These are phyloP conservation scores for Globisporangium takayamanum DNA, from an alignment of 352 stramenopile genomes.

Conservation along the genomic window DNA sequence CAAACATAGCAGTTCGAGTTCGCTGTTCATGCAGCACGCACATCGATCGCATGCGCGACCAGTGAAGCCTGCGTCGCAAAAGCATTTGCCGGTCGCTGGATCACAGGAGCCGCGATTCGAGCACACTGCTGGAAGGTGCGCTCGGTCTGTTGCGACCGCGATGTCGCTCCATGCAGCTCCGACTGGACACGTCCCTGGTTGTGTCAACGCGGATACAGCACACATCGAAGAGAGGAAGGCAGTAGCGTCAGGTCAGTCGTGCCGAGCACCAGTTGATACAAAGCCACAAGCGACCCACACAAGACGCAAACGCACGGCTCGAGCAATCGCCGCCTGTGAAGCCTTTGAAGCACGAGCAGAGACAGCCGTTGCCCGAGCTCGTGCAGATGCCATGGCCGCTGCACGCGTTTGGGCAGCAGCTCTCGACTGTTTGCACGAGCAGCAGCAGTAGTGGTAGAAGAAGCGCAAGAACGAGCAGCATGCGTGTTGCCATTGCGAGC, in stretches of 20 bases:
- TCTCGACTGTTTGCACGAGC: conserved; percentile 7
- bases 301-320: conserved; percentile 21
- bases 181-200: conserved; percentile 44
- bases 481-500: not conserved
- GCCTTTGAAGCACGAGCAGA: conserved; percentile 79
- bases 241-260: too few species aligned
- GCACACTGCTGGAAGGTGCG: conserved; percentile 48
- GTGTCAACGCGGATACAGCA: not conserved
- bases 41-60: conserved; percentile 71
- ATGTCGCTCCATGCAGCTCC: conserved; percentile 57
- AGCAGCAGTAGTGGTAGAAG: conserved; percentile 11
- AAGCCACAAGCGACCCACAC: not conserved
- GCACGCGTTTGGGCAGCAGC: conserved; percentile 59
- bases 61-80: conserved; percentile 71
- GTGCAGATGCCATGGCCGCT: conserved; percentile 59
- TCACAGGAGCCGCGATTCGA: conserved; percentile 72
- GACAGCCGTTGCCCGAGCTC: conserved; percentile 52
- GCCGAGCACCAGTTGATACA: not conserved
- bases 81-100: conserved; percentile 47
- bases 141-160: conserved; percentile 39
- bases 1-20: not conserved
- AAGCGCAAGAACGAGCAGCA: conserved; percentile 3
- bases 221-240: not conserved
- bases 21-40: conserved; percentile 18
- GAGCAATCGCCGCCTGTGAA: conserved; percentile 91